These are phyloP conservation scores for Hymenoscyphus salicellus DNA, from an alignment of 2,329 filamentous ascomycete genomes.

Conservation along the genomic window DNA sequence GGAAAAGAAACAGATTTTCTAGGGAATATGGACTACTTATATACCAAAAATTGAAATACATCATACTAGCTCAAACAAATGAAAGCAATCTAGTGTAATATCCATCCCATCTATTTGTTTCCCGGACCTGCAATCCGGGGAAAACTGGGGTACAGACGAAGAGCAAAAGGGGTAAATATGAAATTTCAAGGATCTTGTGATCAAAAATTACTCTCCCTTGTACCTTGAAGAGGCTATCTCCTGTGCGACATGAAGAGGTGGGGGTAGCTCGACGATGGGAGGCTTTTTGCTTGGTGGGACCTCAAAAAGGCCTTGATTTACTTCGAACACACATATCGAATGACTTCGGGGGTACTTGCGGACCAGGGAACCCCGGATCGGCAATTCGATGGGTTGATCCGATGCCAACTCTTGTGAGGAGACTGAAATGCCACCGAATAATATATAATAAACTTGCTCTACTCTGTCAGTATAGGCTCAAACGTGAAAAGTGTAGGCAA, in stretches of 20 bases:
- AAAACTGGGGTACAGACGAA: background rate
- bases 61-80: background rate
- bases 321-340: background rate
- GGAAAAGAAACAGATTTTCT: background rate
- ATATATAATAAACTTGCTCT: background rate
- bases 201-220: background rate
- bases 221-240: background rate
- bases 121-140: background rate
- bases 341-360: background rate
- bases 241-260: background rate
- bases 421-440: background rate
- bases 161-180: background rate
- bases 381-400: background rate
- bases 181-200: constrained; percentile 4
- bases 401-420: background rate
- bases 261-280: background rate
- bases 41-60: background rate
- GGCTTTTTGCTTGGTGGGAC: background rate
- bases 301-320: background rate
- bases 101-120: background rate
- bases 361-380: background rate
- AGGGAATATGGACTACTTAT: background rate
- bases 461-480: background rate
- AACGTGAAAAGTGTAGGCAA: background rate
- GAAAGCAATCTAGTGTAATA: background rate